phyloP scores from a whole-genome alignment of 2,329 filamentous ascomycete genomes.

The Aspergillus udagawae region DNA sequence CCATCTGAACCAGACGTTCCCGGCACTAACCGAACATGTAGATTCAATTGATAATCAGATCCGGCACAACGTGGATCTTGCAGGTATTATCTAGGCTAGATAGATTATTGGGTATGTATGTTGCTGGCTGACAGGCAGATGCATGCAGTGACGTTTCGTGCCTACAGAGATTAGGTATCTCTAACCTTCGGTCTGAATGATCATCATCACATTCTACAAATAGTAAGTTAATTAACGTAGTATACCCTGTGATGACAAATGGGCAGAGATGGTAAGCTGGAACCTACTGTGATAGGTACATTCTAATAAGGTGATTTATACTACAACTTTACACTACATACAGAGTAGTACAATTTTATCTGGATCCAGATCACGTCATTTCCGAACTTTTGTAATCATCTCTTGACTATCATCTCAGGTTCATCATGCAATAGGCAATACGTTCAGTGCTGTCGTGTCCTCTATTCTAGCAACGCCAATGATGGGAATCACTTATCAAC shows the following conservation, averaged over 20 bases:
- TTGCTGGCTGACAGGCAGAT: neutral
- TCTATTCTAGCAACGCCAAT: neutral
- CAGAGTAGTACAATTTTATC: neutral
- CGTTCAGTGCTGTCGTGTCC: neutral
- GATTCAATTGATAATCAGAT: neutral
- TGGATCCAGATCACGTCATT: neutral
- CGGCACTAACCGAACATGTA: slow-evolving; percentile 3
- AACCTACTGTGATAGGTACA: neutral
- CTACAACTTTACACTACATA: neutral
- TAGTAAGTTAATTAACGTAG: neutral
- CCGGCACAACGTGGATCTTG: neutral
- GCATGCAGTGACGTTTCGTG: neutral
- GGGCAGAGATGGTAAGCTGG: neutral
- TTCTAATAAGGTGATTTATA: neutral
- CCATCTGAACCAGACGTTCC: neutral
- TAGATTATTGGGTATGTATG: neutral
- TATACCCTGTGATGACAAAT: neutral
- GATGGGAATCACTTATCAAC: neutral
- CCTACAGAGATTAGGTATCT: neutral
- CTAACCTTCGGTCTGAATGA: neutral
- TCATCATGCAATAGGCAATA: neutral
- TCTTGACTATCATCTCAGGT: neutral
- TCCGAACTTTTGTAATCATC: neutral
- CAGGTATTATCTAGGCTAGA: neutral
- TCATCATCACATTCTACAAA: neutral